Evolutionary conservation across 352 stramenopile species (phyloP), one percentile per base, ranked within the genome.

Genomic region (Saprolegnia diclina): DNA sequence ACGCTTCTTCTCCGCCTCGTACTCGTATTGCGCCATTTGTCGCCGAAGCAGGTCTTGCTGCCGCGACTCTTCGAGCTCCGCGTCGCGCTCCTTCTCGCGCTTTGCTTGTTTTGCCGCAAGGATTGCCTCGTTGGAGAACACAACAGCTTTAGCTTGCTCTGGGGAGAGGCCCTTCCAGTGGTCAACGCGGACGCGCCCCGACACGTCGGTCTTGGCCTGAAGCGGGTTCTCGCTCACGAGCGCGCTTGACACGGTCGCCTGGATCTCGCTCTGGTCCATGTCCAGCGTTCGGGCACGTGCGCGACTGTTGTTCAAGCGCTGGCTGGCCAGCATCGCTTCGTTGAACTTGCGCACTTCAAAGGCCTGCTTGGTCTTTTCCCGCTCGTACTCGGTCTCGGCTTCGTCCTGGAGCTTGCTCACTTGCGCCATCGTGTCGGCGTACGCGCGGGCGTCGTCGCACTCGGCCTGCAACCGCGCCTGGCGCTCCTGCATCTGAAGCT

Each of bases 101-200:
- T 80, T 74, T 9, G 73, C 68, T 24, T 76, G 76, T 55, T 88
- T 88, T 9, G 87, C 80, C 11, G 73, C 71, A 5, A 89, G 56
- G 22, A 91, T 62, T 5, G 81, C 64, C 54, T 92, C 79, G 61
- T 92, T 91, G 37, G 77, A 77, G 2, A 75, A 69, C 50, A 92
- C 72, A 57, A 81, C 78, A 24, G 68, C 72, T 48, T 75, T 79
- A 0, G 80, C 89, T 70, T 91, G 77, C n/a, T 81, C 71, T n/a
- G 44, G 71, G 1, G 81, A 90, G 26, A 91, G 78, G 0, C 84
- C 84, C 64, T 92, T 92, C 82, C 82, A 92, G 65, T 90, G 82
- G 72, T 92, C 84, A 7, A 92, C 81, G 38, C 84, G 82, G 24
- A 92, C 82, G 7, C 84, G 81, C 19, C 76, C 9, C 83, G 56